These are phyloP conservation scores for Claviceps fusiformis DNA, from an alignment of 2,329 filamentous ascomycete genomes.

Conservation along the genomic window DNA sequence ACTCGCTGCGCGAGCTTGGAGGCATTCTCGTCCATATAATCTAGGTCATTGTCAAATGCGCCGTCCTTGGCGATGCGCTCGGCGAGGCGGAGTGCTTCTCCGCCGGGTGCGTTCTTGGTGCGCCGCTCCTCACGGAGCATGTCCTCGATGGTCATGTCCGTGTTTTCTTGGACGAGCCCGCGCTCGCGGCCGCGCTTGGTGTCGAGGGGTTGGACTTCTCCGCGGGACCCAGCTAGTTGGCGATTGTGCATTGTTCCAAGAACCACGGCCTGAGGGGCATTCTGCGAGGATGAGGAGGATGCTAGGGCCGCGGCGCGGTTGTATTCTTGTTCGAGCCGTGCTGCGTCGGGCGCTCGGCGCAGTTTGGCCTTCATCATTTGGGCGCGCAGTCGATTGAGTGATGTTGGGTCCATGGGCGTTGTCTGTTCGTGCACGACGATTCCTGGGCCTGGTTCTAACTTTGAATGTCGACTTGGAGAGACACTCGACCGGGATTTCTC, in stretches of 20 bases:
- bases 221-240: slow-evolving; percentile 60
- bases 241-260: slow-evolving; percentile 82
- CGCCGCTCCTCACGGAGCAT: slow-evolving; percentile 93
- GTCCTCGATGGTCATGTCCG: slow-evolving; percentile 91
- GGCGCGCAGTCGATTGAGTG: slow-evolving; percentile 79
- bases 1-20: slow-evolving; percentile 75
- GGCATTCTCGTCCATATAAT: slow-evolving; percentile 97
- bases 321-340: slow-evolving; percentile 71
- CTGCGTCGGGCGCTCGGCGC: slow-evolving; percentile 59
- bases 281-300: slow-evolving; percentile 16
- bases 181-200: slow-evolving; percentile 75
- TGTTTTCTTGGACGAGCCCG: slow-evolving; percentile 76
- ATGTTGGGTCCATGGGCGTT: slow-evolving; percentile 54
- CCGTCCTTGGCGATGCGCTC: slow-evolving; percentile 88
- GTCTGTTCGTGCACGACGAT: slow-evolving; percentile 40
- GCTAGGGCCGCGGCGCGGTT: slow-evolving; percentile 54
- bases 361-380: slow-evolving; percentile 95
- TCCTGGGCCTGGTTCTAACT: slow-evolving; percentile 34
- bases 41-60: slow-evolving; percentile 82
- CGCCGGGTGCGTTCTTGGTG: slow-evolving; percentile 62
- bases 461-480: slow-evolving; percentile 19
- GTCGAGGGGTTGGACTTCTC: slow-evolving; percentile 63
- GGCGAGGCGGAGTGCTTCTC: slow-evolving; percentile 70
- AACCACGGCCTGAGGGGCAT: slow-evolving; percentile 52
- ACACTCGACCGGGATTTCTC: background rate